Evolutionary conservation across 1,284 basidiomycete genomes (phyloP).

Genomic region (Tylopilus sp.): DNA sequence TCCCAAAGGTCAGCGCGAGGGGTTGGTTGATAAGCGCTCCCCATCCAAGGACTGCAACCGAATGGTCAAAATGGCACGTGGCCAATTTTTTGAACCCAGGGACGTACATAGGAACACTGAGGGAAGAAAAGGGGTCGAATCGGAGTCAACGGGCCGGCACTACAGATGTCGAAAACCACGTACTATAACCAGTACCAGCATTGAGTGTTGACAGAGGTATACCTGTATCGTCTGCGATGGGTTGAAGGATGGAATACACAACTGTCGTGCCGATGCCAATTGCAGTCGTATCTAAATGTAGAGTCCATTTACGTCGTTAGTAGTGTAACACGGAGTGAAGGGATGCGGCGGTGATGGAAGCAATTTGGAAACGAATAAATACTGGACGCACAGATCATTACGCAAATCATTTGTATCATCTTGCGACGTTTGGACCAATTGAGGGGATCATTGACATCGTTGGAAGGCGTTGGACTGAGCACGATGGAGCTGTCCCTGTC

Average conservation of each 20-base stretch:
- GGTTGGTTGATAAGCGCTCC: slow-evolving; percentile 31
- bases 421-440: slow-evolving; percentile 28
- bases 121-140: neutral
- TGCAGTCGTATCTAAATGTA: slow-evolving; percentile 18
- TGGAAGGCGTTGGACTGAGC: slow-evolving; percentile 28
- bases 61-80: neutral
- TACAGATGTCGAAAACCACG: neutral
- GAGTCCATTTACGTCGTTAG: neutral
- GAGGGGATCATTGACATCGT: slow-evolving; percentile 27
- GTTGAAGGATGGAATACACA: slow-evolving; percentile 27
- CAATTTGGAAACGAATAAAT: neutral
- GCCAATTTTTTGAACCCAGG: neutral
- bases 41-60: slow-evolving; percentile 23
- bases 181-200: slow-evolving; percentile 29
- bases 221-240: slow-evolving; percentile 25
- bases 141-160: neutral
- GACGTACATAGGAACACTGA: slow-evolving; percentile 28
- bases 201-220: slow-evolving; percentile 27
- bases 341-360: neutral
- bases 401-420: slow-evolving; percentile 19
- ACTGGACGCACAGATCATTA: slow-evolving; percentile 27
- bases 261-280: slow-evolving; percentile 30
- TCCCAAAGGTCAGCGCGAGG: slow-evolving; percentile 27
- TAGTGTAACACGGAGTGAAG: neutral
- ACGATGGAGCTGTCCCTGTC: slow-evolving; percentile 21